Conservation (phyloP, 2,329 filamentous ascomycete species). For the Aspergillus oerlinghausenensis region DNA sequence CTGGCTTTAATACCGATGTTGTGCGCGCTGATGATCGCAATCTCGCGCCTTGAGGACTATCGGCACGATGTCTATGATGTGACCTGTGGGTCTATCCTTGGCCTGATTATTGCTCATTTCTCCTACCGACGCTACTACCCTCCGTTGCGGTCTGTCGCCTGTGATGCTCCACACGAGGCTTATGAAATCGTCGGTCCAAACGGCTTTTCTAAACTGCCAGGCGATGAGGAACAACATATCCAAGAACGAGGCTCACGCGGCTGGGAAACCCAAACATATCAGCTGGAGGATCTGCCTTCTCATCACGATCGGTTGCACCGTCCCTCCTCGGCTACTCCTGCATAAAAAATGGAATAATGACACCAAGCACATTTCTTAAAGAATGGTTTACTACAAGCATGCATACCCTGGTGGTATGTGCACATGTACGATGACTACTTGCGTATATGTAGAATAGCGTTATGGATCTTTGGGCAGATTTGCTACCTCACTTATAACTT, state of each 20-base stretch:
- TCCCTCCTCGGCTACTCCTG: neutral
- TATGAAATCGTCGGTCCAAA: conserved; percentile 17
- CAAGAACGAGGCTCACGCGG: conserved; percentile 11
- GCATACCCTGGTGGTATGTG: neutral
- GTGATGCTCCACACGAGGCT: conserved; percentile 48
- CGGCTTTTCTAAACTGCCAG: conserved; percentile 26
- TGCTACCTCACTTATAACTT: conserved; percentile 8
- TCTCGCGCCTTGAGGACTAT: conserved; percentile 60
- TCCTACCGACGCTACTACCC: conserved; percentile 61
- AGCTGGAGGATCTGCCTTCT: conserved; percentile 18
- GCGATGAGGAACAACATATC: conserved; percentile 31
- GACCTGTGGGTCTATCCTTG: conserved; percentile 51
- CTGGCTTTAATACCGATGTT: conserved; percentile 53
- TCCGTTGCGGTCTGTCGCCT: conserved; percentile 45
- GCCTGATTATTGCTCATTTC: conserved; percentile 52
- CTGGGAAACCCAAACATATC: conserved; percentile 18
- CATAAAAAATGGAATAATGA: neutral
- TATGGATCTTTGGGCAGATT: neutral
- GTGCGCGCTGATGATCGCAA: conserved; percentile 56
- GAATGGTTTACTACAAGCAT: neutral
- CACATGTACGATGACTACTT: neutral
- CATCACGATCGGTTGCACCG: conserved; percentile 4
- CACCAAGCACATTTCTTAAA: neutral
- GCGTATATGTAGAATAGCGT: neutral
- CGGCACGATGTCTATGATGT: conserved; percentile 62